Conservation (phyloP, 2,329 filamentous ascomycete genomes). For the Fusarium circinatum region DNA sequence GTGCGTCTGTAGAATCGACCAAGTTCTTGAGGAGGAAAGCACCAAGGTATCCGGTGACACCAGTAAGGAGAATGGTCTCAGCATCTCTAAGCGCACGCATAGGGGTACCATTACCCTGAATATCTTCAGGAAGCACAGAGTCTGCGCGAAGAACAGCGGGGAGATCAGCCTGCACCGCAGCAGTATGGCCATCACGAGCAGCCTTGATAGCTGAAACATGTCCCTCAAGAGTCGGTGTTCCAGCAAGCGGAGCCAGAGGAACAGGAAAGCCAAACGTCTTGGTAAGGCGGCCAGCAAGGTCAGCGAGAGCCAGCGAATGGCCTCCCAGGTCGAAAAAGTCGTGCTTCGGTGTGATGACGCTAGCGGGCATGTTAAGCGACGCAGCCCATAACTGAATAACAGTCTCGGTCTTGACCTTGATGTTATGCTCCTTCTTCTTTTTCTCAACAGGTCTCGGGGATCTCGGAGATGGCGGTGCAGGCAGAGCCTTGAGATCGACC, state of each 20-base stretch:
- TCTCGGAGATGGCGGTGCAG: slow-evolving; percentile 68
- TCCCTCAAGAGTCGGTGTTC: slow-evolving; percentile 76
- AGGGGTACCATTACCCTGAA: slow-evolving; percentile 64
- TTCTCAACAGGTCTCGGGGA: slow-evolving; percentile 54
- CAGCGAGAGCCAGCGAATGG: slow-evolving; percentile 81
- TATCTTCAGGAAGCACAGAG: slow-evolving; percentile 74
- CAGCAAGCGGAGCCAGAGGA: slow-evolving; percentile 75
- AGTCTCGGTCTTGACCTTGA: slow-evolving; percentile 72
- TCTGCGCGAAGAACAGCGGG: slow-evolving; percentile 76
- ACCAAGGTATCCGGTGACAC: slow-evolving; percentile 80
- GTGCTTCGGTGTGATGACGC: slow-evolving; percentile 73
- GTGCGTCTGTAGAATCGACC: slow-evolving; percentile 73
- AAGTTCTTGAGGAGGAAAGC: slow-evolving; percentile 78
- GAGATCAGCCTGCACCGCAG: slow-evolving; percentile 79
- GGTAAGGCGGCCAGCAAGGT: slow-evolving; percentile 76
- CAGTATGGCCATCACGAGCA: slow-evolving; percentile 77
- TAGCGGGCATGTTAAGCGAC: slow-evolving; percentile 71
- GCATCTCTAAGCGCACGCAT: slow-evolving; percentile 71
- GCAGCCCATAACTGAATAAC: slow-evolving; percentile 79
- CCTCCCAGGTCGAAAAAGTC: slow-evolving; percentile 86
- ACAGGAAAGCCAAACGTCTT: slow-evolving; percentile 78
- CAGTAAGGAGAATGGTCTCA: slow-evolving; percentile 76
- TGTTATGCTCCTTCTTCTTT: slow-evolving; percentile 61
- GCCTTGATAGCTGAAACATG: slow-evolving; percentile 77
- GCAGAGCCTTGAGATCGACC: slow-evolving; percentile 77